Evolutionary conservation across 768 basidiomycete species (phyloP).

Genomic region (Cystofilobasidium bisporidii): DNA sequence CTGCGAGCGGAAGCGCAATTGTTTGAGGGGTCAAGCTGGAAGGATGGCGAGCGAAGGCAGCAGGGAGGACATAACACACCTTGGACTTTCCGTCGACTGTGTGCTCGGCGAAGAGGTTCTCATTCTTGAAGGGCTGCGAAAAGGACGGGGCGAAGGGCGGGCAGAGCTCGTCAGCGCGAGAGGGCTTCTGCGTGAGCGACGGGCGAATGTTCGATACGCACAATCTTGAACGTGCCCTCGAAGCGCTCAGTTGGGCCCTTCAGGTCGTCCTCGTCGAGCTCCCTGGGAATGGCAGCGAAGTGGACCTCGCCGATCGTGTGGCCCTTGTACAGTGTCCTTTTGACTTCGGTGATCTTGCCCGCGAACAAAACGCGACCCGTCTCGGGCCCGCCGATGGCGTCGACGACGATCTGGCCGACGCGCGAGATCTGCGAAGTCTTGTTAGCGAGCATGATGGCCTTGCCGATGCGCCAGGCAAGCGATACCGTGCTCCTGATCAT

Average conservation of each 20-base stretch:
- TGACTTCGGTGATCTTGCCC: not conserved
- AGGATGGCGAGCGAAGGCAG: too few relatives aligned
- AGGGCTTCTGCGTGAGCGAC: not conserved
- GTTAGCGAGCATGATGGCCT: constrained; percentile 1
- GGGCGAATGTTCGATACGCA: not conserved
- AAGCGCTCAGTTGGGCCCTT: not conserved
- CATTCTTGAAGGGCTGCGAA: constrained; percentile 33
- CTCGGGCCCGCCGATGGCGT: not conserved
- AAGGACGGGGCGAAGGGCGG: not conserved
- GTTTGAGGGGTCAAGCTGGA: too few relatives aligned
- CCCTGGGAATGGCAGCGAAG: not conserved
- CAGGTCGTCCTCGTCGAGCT: not conserved
- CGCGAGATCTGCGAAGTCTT: not conserved
- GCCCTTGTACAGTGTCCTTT: not conserved
- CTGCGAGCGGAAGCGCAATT: not conserved
- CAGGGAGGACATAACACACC: too few relatives aligned
- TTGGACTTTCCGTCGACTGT: constrained; percentile 12
- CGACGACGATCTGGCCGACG: not conserved
- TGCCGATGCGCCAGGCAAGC: not conserved
- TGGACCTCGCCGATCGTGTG: not conserved
- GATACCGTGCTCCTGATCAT: not conserved
- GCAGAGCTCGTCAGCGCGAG: too few relatives aligned
- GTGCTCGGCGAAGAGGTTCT: constrained; percentile 30
- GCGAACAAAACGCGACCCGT: not conserved
- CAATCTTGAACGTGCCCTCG: not conserved